Base-by-base conservation (phyloP, 306 rosid species). In the Carpinus viminea region DNA sequence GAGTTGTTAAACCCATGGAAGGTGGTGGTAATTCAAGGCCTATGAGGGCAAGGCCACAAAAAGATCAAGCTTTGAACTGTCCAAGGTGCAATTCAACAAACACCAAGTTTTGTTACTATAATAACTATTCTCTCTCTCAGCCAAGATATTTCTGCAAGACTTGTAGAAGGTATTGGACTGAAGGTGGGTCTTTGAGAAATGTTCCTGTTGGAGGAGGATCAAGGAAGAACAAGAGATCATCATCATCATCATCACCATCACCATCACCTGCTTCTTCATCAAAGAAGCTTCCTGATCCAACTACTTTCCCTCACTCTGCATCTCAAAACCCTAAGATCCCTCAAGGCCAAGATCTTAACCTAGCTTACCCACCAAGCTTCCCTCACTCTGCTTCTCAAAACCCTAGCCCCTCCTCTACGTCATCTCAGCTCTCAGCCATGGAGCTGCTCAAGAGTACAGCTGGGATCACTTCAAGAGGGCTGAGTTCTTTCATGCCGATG, bases 201-300 rank as follows among this genome's bases (percentile, higher is more conserved):
- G 97, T 96, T 78, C 99, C 99, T 10, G 99, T 96, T 0, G 99
- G 99, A 75, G 99, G 99, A 52, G 98, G 98, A 24, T 93, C 99
- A 13, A 86, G 99, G 84, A 95, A 95, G 84, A 96, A 93, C 91
- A 96, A 93, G 77, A 88, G 96, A 79, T 83, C 97, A 9, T 54
- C 48, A 38, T 41, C 83, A 4, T 74, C 93, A 3, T 79, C 95
- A 77, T 1, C 91, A 20, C 5, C 86, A 43, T 6, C 72, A 12
- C 12, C 83, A 13, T 28, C 80, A 24, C 26, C 26, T 24, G 26
- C 26, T 24, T 24, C 26, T 24, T 24, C 26, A 57, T 61, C 87
- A 51, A 60, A 85, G 12, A 93, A 85, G 75, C 60, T 80, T 68
- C 83, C 85, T 59, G 86, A 80, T 79, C 79, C 84, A 8, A 47